phyloP scores from a whole-genome alignment of 768 basidiomycete species.

The Trametes cubensis region DNA sequence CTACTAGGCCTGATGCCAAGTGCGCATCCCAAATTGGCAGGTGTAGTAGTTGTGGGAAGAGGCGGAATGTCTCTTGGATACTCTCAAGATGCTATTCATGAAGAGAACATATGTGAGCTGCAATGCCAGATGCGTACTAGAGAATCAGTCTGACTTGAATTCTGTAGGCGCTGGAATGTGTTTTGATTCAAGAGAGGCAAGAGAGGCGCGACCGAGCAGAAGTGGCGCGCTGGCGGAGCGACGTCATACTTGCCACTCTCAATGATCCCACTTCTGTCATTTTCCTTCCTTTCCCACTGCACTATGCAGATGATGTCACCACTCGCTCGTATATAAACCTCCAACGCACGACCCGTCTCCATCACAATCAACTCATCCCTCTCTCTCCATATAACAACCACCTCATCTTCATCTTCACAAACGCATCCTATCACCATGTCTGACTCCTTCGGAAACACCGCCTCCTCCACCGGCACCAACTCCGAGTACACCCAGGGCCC shows the following conservation, averaged over 20 bases:
- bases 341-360: not conserved
- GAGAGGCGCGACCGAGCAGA: not conserved
- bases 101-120: too few species aligned
- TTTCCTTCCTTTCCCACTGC: not conserved
- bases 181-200: too few species aligned
- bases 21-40: not conserved
- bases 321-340: constrained; percentile 5
- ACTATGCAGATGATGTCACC: constrained; percentile 24
- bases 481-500: constrained; percentile 23
- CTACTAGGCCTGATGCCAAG: too few species aligned
- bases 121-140: too few species aligned
- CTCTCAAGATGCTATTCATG: too few species aligned
- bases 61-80: too few species aligned
- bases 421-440: constrained; percentile 18
- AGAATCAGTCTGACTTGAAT: too few species aligned
- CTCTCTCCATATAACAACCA: not conserved
- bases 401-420: constrained; percentile 6
- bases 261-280: not conserved
- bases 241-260: constrained; percentile 6
- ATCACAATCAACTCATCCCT: not conserved
- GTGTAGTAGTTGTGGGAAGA: not conserved
- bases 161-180: too few species aligned
- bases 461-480: constrained; percentile 18
- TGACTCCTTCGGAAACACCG: constrained; percentile 10
- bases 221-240: not conserved